phyloP scores from a whole-genome alignment of 495 filamentous ascomycete species.

The Penicillium paxilli region DNA sequence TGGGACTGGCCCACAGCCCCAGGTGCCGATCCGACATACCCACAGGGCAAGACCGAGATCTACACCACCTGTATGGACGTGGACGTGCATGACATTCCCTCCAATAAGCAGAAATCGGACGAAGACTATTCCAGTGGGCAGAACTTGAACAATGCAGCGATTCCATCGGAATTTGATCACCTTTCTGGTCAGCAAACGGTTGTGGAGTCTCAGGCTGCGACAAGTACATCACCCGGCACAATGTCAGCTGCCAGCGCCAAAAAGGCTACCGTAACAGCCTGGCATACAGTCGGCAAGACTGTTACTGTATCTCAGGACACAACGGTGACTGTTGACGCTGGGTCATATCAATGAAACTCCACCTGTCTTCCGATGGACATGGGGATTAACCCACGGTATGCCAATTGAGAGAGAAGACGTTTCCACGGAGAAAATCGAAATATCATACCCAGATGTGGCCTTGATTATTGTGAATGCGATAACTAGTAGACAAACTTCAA shows the following conservation, averaged over 20 bases:
- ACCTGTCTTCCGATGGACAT: no score
- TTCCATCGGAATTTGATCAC: constrained; percentile 35
- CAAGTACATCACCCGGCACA: neutral
- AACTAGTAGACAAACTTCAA: neutral
- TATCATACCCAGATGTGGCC: no score
- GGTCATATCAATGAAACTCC: neutral
- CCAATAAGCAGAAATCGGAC: constrained; percentile 4
- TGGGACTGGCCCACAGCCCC: constrained; percentile 80
- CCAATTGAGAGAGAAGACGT: no score
- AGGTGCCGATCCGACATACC: constrained; percentile 41
- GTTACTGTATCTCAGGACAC: neutral
- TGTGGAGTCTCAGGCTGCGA: neutral
- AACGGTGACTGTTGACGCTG: constrained; percentile 1
- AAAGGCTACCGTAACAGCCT: constrained; percentile 18
- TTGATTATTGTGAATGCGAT: neutral
- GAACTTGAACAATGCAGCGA: constrained; percentile 38
- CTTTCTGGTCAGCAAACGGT: constrained; percentile 8
- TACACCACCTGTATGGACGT: constrained; percentile 87
- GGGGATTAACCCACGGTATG: no score
- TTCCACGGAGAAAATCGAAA: no score
- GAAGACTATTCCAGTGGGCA: constrained; percentile 30
- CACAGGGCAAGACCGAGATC: constrained; percentile 61
- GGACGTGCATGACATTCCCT: constrained; percentile 47
- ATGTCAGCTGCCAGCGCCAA: neutral
- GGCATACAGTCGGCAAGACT: constrained; percentile 16